Base-by-base conservation (phyloP, 1,284 basidiomycete species). In the Sporisorium reilianum region DNA sequence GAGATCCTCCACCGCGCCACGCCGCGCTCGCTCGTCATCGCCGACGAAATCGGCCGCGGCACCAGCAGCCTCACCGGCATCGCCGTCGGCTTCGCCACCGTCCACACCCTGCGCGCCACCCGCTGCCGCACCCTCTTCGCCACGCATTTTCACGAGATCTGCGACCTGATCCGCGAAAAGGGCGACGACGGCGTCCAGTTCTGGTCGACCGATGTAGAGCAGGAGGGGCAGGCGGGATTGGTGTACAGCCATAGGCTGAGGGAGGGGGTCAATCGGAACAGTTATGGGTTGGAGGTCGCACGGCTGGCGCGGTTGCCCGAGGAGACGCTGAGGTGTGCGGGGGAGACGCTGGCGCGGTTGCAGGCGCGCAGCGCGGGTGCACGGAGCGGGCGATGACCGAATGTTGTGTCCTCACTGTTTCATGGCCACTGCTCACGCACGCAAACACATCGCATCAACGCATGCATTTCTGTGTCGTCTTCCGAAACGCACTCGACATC, bases 121-220 rank as follows among this genome's bases (percentile, higher is more conserved):
- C 86, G 87, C 55, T 94, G 92, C 82, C 89, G 94, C 23, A 89
- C 92, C 2, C 87, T 99, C 26, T 99, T 99, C 82, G 96, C 97
- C 3, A 99, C 96, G 12, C 96, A 99, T 85, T 97, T 97, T 80
- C 94, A 98, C 84, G 94, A 97, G 80, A 86, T 99, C 12, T 91
- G 91, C 2, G 91, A 93, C 72, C 91, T 98, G 89, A 55, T 69
- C 1, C 11, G 25, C 3, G 30, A 46, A 2, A 34, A 54, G 8
- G 20, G 7, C 45, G 5, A 45, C 44, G 18, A 23, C 0, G 50
- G 42, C 9, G 89, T 97, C 25, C 88, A 88, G 2, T 98, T 97
- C 86, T 95, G 90, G 86, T 96, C 93, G 82, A 97, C 93, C 0
- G 91, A 93, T 80, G 89, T 97, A 16, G 16, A 18, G 16, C 10